Base-by-base conservation (phyloP, 2,329 filamentous ascomycete species). In the Parafenestella ontariensis region DNA sequence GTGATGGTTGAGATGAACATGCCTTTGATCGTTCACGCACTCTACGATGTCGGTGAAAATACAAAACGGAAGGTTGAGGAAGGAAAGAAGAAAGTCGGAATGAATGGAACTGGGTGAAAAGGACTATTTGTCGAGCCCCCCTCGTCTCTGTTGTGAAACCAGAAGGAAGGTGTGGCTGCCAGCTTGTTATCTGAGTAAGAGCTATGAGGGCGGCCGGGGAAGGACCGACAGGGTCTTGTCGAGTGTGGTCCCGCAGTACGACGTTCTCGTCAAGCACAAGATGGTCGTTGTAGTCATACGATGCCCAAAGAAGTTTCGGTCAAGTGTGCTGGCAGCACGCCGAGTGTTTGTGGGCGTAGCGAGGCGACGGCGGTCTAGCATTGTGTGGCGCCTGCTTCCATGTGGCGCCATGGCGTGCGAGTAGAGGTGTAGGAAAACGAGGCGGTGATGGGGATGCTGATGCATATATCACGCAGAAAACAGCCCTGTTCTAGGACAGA, bases 1-100 rank as follows among this genome's bases (percentile, higher is more conserved):
- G 28, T 47, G 10, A 37, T 31, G 8, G 26, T 48, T 5, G 45
- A 18, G 10, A 33, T 13, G 11, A 58, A 23, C 55, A 65, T 64
- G 9, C 6, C 49, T 34, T 17, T 20, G 17, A 17, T 29, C 10
- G 34, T 36, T 29, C 23, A 13, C 4, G 20, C 37, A 15, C 11
- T 10, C 10, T 24, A 7, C 13, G 11, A 10, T 11, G 4, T 40
- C 20, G 11, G 21, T 40, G 18, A 40, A 23, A n/a, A 21, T n/a
- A 15, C 13, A 8, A 7, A 23, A 15, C 7, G 7, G 20, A 8
- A 40, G 37, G 10, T 21, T 15, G 21, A 40, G 11, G 37, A n/a
- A 40, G 7, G 37, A 40, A 40, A 21, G 20, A 40, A 7, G 21
- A 24, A 21, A 23, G 21, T 23, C 9, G n/a, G n/a, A 7, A 11